Conservation (phyloP, 345 rosid genomes). For the Gynandropsis gynandra region DNA sequence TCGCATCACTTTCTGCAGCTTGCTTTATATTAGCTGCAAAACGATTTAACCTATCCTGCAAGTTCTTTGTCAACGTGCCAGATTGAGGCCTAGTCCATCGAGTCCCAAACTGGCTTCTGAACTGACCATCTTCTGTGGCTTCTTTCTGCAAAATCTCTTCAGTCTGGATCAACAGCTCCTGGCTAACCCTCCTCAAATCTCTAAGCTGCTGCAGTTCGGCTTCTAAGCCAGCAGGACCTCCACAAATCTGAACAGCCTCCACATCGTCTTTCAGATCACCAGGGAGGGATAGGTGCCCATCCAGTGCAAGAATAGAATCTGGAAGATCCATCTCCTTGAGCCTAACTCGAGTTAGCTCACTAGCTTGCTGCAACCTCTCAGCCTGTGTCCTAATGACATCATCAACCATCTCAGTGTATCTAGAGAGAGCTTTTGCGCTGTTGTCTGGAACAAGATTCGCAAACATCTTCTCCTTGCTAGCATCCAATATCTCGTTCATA, state of each 20-base stretch:
- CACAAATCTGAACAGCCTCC: constrained; percentile 92
- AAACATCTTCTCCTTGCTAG: constrained; percentile 96
- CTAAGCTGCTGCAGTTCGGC: constrained; percentile 86
- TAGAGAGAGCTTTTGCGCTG: constrained; percentile 96
- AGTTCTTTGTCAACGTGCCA: constrained; percentile 85
- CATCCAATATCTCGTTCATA: constrained; percentile 84
- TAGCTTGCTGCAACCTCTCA: constrained; percentile 93
- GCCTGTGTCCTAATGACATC: constrained; percentile 88
- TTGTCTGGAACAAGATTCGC: constrained; percentile 90
- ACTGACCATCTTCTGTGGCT: constrained; percentile 85
- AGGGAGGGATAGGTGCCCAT: constrained; percentile 67
- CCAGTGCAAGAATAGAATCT: constrained; percentile 89
- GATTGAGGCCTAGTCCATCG: constrained; percentile 99
- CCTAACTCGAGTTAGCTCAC: constrained; percentile 87
- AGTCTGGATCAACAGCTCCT: constrained; percentile 81
- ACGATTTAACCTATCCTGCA: constrained; percentile 88
- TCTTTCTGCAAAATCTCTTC: constrained; percentile 98
- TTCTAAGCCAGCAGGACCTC: constrained; percentile 88
- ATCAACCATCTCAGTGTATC: constrained; percentile 98
- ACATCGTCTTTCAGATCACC: constrained; percentile 80
- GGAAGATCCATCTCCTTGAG: constrained; percentile 98
- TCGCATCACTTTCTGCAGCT: constrained; percentile 92
- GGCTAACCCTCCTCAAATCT: constrained; percentile 91
- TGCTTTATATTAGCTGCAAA: constrained; percentile 96
- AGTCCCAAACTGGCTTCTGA: constrained; percentile 96